These are phyloP conservation scores for Corchorus olitorius DNA, from an alignment of 345 rosid species.

Conservation along the genomic window DNA sequence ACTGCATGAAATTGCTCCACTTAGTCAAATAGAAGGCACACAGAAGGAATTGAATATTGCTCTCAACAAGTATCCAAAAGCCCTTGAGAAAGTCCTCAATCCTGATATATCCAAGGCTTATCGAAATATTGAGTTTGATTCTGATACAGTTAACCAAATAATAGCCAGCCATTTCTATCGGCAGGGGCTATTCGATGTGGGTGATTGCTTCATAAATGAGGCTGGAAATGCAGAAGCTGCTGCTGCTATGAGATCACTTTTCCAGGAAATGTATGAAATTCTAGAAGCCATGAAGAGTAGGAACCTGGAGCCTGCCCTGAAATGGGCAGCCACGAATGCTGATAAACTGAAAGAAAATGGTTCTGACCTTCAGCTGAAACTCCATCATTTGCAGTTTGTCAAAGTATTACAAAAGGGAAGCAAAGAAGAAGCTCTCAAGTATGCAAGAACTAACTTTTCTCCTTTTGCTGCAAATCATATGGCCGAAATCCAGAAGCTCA, in stretches of 20 bases:
- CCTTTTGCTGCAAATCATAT: slow-evolving; percentile 43
- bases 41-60: slow-evolving; percentile 70
- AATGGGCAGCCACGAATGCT: slow-evolving; percentile 58
- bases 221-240: slow-evolving; percentile 49
- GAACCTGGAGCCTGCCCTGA: slow-evolving; percentile 61
- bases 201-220: slow-evolving; percentile 64
- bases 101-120: slow-evolving; percentile 71
- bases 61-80: slow-evolving; percentile 61
- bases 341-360: slow-evolving; percentile 56
- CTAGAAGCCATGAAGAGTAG: slow-evolving; percentile 57
- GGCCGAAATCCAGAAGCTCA: slow-evolving; percentile 49
- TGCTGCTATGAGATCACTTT: slow-evolving; percentile 38
- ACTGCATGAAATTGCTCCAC: slow-evolving; percentile 48
- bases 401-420: slow-evolving; percentile 50
- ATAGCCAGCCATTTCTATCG: slow-evolving; percentile 69
- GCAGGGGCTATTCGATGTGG: slow-evolving; percentile 63
- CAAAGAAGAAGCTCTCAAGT: slow-evolving; percentile 57
- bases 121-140: slow-evolving; percentile 60
- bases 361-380: slow-evolving; percentile 69
- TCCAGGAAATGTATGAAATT: slow-evolving; percentile 63
- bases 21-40: slow-evolving; percentile 49
- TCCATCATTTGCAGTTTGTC: slow-evolving; percentile 63
- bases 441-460: slow-evolving; percentile 50
- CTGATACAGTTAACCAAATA: slow-evolving; percentile 54
- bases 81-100: slow-evolving; percentile 59